Evolutionary conservation across 495 filamentous ascomycete genomes (phyloP), one percentile per base, ranked within the genome.

Genomic region (Aspergillus baeticus): DNA sequence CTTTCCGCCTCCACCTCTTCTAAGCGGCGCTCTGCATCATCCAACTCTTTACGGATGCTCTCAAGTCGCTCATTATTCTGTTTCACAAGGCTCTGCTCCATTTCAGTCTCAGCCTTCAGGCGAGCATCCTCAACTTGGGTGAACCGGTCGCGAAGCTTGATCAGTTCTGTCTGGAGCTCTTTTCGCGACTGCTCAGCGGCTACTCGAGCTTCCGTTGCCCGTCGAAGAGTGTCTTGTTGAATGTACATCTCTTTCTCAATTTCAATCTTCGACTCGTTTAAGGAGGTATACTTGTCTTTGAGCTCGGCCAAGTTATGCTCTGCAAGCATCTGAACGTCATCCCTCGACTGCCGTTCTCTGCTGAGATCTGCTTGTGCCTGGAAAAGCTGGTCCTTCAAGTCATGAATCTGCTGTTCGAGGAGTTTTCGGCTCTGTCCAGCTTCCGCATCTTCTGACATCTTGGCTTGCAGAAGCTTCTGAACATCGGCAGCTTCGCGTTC

Each of bases 211-310:
- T 96, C 91, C 37, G 88, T 89, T 8, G 92, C 88, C 17, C 94
- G 88, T 18, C 94, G 88, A 42, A 97, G 83, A 13, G 88, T 89
- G 66, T 98, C 94, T 69, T 97, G 92, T 62, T 98, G 94, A n/a
- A 88, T 85, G 67, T 97, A 98, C 72, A 98, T 91, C 69, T 98
- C 95, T 70, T 96, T 97, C 68, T 98, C 94, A 51, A 98, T 97
- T 36, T 81, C 94, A 61, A 97, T 96, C 71, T 98, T 98, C 5
- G 92, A 87, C 35, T 96, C 91, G 59, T 96, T 96, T 13, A 98
- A 78, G n/a, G 81, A 81, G 29, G 92, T 82, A 63, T 87, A 96
- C 54, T 98, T 92, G 18, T 92, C 84, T 63, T 90, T 86, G 53
- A 98, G 72, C 39, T 86, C 84, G 15, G 86, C 77, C 56, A 87